A percentile compares a stretch with the other conserved stretches of the same genome.
phyloP scores from a whole-genome alignment of 345 rosid genomes.

The Pistacia integerrima region DNA sequence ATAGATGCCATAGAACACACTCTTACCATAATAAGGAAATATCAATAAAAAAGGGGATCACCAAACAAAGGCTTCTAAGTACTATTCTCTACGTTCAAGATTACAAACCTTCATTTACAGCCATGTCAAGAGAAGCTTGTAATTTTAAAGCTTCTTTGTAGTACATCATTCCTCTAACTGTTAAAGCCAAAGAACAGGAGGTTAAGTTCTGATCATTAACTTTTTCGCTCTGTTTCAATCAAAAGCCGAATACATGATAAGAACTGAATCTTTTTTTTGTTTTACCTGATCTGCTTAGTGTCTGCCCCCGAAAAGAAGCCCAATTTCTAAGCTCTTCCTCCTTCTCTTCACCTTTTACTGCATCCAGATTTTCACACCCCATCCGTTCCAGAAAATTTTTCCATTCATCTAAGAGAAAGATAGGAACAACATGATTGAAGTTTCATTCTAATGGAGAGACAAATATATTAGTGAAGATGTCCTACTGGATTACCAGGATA shows the following conservation, averaged over 20 bases:
- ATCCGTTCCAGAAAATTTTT: slow-evolving; percentile 85
- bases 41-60: slow-evolving; percentile 2
- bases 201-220: slow-evolving; percentile 13
- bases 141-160: slow-evolving; percentile 82
- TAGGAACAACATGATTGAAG: slow-evolving; percentile 10
- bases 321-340: slow-evolving; percentile 78
- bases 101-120: slow-evolving; percentile 68
- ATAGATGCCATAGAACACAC: not conserved
- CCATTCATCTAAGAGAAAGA: slow-evolving; percentile 73
- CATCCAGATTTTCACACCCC: slow-evolving; percentile 61
- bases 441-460: slow-evolving; percentile 9
- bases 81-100: slow-evolving; percentile 15
- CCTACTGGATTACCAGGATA: slow-evolving; percentile 63
- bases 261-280: slow-evolving; percentile 12
- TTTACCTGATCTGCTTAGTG: slow-evolving; percentile 91
- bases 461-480: not conserved
- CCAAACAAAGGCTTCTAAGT: slow-evolving; percentile 15
- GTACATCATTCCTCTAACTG: slow-evolving; percentile 99
- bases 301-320: slow-evolving; percentile 96
- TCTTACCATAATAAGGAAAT: not conserved
- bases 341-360: slow-evolving; percentile 44
- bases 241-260: slow-evolving; percentile 1
- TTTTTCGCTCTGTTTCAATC: not conserved
- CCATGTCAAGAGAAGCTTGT: slow-evolving; percentile 88
- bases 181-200: slow-evolving; percentile 22